A percentile compares a stretch with the other conserved stretches of the same genome.
These are phyloP conservation scores for Westerdykella aurantiaca DNA, from an alignment of 2,329 filamentous ascomycete genomes.

Conservation along the genomic window DNA sequence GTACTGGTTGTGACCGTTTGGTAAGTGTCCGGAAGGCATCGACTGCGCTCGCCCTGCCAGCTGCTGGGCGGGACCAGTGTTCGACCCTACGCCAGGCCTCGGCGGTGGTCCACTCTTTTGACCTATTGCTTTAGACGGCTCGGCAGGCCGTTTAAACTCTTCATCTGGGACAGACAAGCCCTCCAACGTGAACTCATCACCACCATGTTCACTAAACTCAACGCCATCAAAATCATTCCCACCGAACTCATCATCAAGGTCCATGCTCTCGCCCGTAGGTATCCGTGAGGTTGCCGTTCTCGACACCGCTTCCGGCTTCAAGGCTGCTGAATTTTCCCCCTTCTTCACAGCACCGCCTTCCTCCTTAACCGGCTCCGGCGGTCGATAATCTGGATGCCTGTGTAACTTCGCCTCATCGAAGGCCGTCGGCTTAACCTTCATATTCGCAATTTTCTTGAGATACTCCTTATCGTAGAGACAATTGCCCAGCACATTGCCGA, in stretches of 20 bases:
- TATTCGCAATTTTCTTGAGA: slow-evolving; percentile 77
- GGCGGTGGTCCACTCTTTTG: slow-evolving; percentile 1
- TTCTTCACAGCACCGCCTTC: slow-evolving; percentile 25
- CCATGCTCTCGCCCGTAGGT: slow-evolving; percentile 12
- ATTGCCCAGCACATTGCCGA: slow-evolving; percentile 96
- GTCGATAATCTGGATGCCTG: slow-evolving; percentile 68
- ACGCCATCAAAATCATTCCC: slow-evolving; percentile 54
- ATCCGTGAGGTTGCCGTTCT: slow-evolving; percentile 13
- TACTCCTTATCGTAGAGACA: slow-evolving; percentile 98
- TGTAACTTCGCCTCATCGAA: slow-evolving; percentile 78
- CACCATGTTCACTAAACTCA: slow-evolving; percentile 57
- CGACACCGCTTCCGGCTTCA: slow-evolving; percentile 18
- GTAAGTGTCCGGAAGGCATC: slow-evolving; percentile 17
- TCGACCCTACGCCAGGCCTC: slow-evolving; percentile 5
- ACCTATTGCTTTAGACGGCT: slow-evolving; percentile 29
- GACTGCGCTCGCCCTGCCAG: slow-evolving; percentile 18
- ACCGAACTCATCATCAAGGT: slow-evolving; percentile 53
- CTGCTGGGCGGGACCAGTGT: slow-evolving; percentile 17
- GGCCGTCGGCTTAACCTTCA: slow-evolving; percentile 72
- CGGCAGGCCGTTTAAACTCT: slow-evolving; percentile 17
- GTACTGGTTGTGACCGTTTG: slow-evolving; percentile 15
- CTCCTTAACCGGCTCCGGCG: slow-evolving; percentile 41
- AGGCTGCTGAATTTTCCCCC: slow-evolving; percentile 21
- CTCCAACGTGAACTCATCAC: slow-evolving; percentile 41
- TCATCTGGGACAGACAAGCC: slow-evolving; percentile 14